Evolutionary conservation across 2,329 filamentous ascomycete species (phyloP).

Genomic region (Curvularia eragrostidis): DNA sequence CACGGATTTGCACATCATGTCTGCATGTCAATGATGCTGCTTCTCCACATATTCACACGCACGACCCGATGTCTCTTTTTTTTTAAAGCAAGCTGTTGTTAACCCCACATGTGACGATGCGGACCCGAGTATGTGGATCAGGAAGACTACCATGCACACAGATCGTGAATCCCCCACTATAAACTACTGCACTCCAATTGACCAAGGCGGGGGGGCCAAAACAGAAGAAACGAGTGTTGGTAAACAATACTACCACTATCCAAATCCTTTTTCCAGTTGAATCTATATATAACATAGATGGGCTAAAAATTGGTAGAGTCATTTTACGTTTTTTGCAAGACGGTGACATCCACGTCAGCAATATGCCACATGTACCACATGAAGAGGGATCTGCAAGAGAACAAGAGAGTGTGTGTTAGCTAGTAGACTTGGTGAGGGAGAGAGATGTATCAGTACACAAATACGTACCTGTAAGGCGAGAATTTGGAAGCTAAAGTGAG

Average conservation of each 20-base stretch:
- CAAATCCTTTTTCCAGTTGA: not conserved
- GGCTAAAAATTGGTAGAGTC: not conserved
- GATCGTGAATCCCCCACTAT: not conserved
- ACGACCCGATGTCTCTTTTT: not conserved
- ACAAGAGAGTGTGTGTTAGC: too few species aligned
- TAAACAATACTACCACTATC: not conserved
- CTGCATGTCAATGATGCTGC: not conserved
- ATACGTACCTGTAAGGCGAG: constrained; percentile 73
- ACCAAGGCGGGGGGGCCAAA: too few species aligned
- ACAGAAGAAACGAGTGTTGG: not conserved
- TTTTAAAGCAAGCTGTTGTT: not conserved
- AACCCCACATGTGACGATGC: not conserved
- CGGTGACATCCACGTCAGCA: constrained; percentile 74
- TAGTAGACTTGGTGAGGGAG: too few species aligned
- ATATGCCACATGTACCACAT: constrained; percentile 99
- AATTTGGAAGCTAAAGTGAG: constrained; percentile 79
- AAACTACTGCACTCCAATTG: not conserved
- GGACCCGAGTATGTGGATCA: not conserved
- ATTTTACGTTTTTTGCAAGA: constrained; percentile 47
- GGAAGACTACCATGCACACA: not conserved
- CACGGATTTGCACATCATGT: not conserved
- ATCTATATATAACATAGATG: not conserved
- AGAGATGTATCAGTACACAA: constrained; percentile 9
- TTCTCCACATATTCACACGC: not conserved
- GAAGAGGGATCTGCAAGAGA: constrained; percentile 72